Conservation (phyloP, 805 yeast genomes). For the Saturnispora zaruensis region DNA sequence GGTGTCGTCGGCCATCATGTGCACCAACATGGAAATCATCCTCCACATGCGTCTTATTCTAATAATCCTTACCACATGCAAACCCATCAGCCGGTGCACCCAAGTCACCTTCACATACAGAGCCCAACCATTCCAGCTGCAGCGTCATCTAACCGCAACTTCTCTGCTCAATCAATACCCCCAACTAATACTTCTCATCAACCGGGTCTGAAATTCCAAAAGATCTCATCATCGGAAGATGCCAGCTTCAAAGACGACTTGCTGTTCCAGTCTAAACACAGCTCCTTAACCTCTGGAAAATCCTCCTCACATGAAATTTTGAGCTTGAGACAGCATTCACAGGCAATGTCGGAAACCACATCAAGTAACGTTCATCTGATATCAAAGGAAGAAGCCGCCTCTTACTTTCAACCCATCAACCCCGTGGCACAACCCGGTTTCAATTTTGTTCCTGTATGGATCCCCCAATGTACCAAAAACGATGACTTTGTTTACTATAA, state of each 20-base stretch:
- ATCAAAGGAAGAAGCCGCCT: conserved; percentile 21
- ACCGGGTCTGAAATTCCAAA: not conserved
- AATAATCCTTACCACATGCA: not conserved
- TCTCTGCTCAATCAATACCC: not conserved
- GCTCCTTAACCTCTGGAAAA: conserved; percentile 5
- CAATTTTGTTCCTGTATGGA: conserved; percentile 43
- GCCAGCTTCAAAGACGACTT: not conserved
- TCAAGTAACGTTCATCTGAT: conserved; percentile 17
- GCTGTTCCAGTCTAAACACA: conserved; percentile 4
- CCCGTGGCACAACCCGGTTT: conserved; percentile 21
- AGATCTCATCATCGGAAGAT: conserved; percentile 5
- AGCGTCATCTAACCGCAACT: not conserved
- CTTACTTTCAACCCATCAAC: conserved; percentile 20
- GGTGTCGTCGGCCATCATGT: not conserved
- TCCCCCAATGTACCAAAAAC: conserved; percentile 48
- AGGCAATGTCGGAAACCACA: conserved; percentile 11
- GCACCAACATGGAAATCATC: not conserved
- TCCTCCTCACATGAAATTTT: not conserved
- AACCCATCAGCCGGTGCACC: not conserved
- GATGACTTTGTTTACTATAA: conserved; percentile 53
- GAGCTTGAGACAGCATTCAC: conserved; percentile 14
- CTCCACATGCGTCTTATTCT: not conserved
- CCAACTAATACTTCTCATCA: not conserved
- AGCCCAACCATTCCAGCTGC: conserved; percentile 1
- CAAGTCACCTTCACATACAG: not conserved